Evolutionary conservation across 306 rosid species (phyloP), one percentile per base, ranked within the genome.

Genomic region (Leucaena leucocephala): DNA sequence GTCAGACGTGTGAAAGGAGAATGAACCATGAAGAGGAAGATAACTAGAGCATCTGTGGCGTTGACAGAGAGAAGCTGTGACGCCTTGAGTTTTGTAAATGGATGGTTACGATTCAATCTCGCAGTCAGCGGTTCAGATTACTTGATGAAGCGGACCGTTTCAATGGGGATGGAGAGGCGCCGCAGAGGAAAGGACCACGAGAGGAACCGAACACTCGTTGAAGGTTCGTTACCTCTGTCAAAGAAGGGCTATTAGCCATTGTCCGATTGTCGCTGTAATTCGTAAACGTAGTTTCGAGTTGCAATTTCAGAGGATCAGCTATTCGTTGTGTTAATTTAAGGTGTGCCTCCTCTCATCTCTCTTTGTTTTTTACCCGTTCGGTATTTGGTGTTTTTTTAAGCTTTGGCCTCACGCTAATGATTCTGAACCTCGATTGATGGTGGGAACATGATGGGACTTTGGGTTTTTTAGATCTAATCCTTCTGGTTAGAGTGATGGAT

Each of bases 401-500:
- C 33, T 39, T 39, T 66, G 71, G 34, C 71, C 4, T 39, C 35
- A n/a, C 15, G 7, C 44, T 39, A 8, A 66, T 40, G 71, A 39
- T n/a, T 66, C 1, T 8, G 49, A 40, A 16, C 34, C 7, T 66
- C 21, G 7, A 39, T 66, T 66, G 71, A n/a, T 39, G 71, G 5
- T 66, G n/a, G 16, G 44, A 66, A n/a, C 7, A 8, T 39, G 43
- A 39, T 8, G 71, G 6, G 48, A 36, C 21, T 66, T 39, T 8
- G 16, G 2, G 33, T 7, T 66, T 66, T 39, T 2, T 40, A 16
- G 35, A 40, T 66, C 16, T 66, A 9, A n/a, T 40, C 34, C 34
- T 66, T 66, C 49, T 66, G 71, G 71, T 66, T 49, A 1, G 76
- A 44, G 21, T 68, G 75, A 74, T 68, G 11, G 49, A 13, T 46